A percentile compares a stretch with the other conserved stretches of the same genome.
phyloP scores from a whole-genome alignment of 2,329 filamentous ascomycete genomes.

The Fusarium sp. region DNA sequence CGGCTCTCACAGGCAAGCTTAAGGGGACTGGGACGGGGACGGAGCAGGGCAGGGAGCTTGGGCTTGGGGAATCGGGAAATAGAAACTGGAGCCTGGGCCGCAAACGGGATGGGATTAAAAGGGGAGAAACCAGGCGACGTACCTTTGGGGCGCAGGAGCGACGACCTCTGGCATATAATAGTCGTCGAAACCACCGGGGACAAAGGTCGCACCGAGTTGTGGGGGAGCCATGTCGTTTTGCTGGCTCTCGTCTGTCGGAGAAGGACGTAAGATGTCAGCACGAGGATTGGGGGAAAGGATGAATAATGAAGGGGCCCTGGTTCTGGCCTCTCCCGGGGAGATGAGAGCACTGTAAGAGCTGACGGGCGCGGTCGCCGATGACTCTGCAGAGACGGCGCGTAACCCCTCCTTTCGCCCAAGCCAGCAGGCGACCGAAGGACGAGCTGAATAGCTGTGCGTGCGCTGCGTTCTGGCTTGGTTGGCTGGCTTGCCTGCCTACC shows the following conservation, averaged over 20 bases:
- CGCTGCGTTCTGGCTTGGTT: constrained; percentile 28
- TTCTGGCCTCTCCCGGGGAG: constrained; percentile 35
- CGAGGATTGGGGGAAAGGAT: constrained; percentile 42
- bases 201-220: constrained; percentile 67
- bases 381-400: constrained; percentile 43
- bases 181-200: constrained; percentile 69
- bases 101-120: constrained; percentile 29
- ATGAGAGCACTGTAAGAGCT: constrained; percentile 39
- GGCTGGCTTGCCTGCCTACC: constrained; percentile 19
- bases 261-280: constrained; percentile 48
- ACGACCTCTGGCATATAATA: constrained; percentile 72
- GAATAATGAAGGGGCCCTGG: constrained; percentile 44
- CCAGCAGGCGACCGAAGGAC: constrained; percentile 25
- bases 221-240: constrained; percentile 44
- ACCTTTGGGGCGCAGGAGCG: constrained; percentile 70
- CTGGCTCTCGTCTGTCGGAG: constrained; percentile 43
- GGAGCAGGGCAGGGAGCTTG: constrained; percentile 26
- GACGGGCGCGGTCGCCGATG: constrained; percentile 42
- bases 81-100: constrained; percentile 29
- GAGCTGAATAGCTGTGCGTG: constrained; percentile 32
- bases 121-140: constrained; percentile 45
- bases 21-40: constrained; percentile 29
- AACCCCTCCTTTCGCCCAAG: constrained; percentile 41
- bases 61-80: constrained; percentile 27
- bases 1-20: constrained; percentile 37